A percentile compares a stretch with the other conserved stretches of the same genome.
phyloP scores from a whole-genome alignment of 2,329 filamentous ascomycete species.

The Orbilia brochopaga region DNA sequence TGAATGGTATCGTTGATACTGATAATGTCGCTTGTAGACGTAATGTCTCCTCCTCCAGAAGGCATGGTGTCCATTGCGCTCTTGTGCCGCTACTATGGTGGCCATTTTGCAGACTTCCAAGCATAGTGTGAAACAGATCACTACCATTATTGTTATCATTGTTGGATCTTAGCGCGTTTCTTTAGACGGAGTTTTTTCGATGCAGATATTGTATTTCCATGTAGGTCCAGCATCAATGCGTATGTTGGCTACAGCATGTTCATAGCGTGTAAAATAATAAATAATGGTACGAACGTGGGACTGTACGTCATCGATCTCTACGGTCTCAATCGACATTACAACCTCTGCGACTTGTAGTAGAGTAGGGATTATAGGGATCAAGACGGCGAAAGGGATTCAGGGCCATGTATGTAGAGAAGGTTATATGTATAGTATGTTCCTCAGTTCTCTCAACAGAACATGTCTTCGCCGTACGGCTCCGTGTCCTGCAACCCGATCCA shows the following conservation, averaged over 20 bases:
- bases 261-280: conserved; percentile 41
- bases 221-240: conserved; percentile 10
- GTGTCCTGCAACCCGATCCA: conserved; percentile 32
- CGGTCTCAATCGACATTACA: too few species aligned
- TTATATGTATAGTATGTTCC: conserved; percentile 28
- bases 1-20: conserved; percentile 29
- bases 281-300: not conserved
- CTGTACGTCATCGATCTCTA: too few species aligned
- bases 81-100: too few species aligned
- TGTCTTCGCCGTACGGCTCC: conserved; percentile 40
- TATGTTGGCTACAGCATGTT: conserved; percentile 33
- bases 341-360: too few species aligned
- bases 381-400: too few species aligned
- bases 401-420: too few species aligned
- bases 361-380: too few species aligned
- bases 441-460: conserved; percentile 49
- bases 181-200: conserved; percentile 45
- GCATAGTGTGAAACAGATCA: too few species aligned
- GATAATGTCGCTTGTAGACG: not conserved
- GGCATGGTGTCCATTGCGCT: too few species aligned
- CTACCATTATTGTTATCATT: not conserved
- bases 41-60: too few species aligned
- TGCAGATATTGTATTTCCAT: not conserved
- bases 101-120: not conserved
- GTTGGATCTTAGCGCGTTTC: conserved; percentile 39